phyloP scores from a whole-genome alignment of 768 basidiomycete species.

The Mycena rebaudengoi region DNA sequence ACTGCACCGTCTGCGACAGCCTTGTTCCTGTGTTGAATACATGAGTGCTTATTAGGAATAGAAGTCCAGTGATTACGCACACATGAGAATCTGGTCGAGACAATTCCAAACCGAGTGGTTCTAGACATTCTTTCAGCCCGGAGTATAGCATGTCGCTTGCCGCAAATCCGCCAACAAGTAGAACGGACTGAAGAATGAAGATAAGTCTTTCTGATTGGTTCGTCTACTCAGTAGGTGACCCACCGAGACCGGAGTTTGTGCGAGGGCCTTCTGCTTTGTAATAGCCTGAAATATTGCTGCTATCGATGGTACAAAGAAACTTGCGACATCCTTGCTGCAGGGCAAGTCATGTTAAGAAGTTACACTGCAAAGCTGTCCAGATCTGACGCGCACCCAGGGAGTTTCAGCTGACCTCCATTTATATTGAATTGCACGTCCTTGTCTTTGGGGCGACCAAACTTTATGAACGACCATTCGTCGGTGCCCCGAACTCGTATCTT shows the following conservation, averaged over 20 bases:
- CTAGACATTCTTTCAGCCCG: slow-evolving; percentile 47
- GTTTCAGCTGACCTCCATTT: slow-evolving; percentile 55
- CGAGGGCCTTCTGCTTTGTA: slow-evolving; percentile 39
- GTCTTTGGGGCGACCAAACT: slow-evolving; percentile 53
- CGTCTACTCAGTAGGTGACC: neutral
- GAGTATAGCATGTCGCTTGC: slow-evolving; percentile 59
- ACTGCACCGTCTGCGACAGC: slow-evolving; percentile 24
- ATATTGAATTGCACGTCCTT: slow-evolving; percentile 50
- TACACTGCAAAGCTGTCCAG: neutral
- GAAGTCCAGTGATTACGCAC: slow-evolving; percentile 52
- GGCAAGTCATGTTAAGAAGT: neutral
- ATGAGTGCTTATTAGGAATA: neutral
- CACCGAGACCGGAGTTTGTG: slow-evolving; percentile 39
- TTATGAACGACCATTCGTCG: slow-evolving; percentile 51
- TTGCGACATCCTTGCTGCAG: slow-evolving; percentile 47
- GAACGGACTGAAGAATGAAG: slow-evolving; percentile 40
- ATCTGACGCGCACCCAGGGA: slow-evolving; percentile 38
- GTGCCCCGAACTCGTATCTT: slow-evolving; percentile 55
- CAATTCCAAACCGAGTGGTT: slow-evolving; percentile 42
- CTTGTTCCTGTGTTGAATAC: slow-evolving; percentile 14
- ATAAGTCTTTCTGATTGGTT: neutral
- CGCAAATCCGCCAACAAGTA: slow-evolving; percentile 63
- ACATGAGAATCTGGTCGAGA: slow-evolving; percentile 55
- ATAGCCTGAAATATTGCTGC: slow-evolving; percentile 47
- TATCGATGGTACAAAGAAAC: slow-evolving; percentile 55